A percentile compares a stretch with the other conserved stretches of the same genome.
These are phyloP conservation scores for Asterionellopsis glacialis DNA, from an alignment of 108 stramenopile genomes.

Conservation along the genomic window DNA sequence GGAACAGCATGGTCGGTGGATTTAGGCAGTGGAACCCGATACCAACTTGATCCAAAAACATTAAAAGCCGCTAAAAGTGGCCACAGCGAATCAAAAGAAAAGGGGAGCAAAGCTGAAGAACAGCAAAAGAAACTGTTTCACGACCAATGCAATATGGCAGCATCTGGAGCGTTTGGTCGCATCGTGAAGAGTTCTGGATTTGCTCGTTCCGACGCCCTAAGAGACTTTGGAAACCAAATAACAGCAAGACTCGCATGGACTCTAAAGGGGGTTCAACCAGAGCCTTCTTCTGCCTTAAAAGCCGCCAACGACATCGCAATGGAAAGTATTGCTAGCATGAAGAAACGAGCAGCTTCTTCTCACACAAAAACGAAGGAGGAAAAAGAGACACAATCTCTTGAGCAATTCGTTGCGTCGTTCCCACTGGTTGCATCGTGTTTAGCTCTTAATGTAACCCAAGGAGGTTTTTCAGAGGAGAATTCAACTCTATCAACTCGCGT, in stretches of 20 bases:
- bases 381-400: constrained; percentile 13
- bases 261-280: constrained; percentile 37
- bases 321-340: constrained; percentile 38
- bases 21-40: constrained; percentile 10
- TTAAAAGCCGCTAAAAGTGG: neutral
- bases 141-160: constrained; percentile 61
- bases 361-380: constrained; percentile 1
- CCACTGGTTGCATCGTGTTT: constrained; percentile 74
- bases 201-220: constrained; percentile 35
- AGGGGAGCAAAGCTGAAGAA: constrained; percentile 26
- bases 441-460: neutral
- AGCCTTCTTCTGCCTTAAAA: constrained; percentile 29
- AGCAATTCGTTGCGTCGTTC: constrained; percentile 37
- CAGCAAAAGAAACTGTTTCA: constrained; percentile 43
- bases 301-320: constrained; percentile 38
- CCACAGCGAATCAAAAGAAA: constrained; percentile 8
- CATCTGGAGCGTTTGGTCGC: constrained; percentile 72
- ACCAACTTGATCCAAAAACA: constrained; percentile 5
- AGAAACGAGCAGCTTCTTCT: constrained; percentile 7
- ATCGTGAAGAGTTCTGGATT: constrained; percentile 43
- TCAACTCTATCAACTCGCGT: constrained; percentile 26
- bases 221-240: constrained; percentile 54
- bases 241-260: constrained; percentile 78
- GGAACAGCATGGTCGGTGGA: constrained; percentile 72
- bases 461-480: constrained; percentile 2